phyloP scores from a whole-genome alignment of 148 eudicot genomes.

The Rhododendron vialii region DNA sequence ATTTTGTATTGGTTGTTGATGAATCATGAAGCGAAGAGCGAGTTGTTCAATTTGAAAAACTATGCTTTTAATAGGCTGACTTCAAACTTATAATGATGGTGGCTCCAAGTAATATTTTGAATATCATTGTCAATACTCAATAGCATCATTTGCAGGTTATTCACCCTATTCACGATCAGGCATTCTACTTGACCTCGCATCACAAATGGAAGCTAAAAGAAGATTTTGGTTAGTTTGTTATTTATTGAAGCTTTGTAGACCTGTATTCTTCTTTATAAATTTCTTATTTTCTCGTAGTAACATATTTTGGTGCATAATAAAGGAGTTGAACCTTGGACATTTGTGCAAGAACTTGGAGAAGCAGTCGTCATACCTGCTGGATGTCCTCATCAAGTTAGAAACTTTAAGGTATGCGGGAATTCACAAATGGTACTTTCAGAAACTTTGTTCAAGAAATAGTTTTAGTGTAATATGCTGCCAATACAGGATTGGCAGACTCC shows the following conservation, averaged over 20 bases:
- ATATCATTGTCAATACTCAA: not conserved
- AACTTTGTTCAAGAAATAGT: not conserved
- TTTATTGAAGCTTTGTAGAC: not conserved
- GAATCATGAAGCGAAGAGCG: too few relatives aligned
- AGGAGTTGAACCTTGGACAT: constrained; percentile 37
- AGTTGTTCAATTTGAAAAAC: too few relatives aligned
- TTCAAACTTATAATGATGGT: not conserved
- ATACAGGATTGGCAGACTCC: not conserved
- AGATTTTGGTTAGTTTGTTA: constrained; percentile 40
- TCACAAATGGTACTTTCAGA: not conserved
- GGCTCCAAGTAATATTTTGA: not conserved
- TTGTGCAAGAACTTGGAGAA: constrained; percentile 33
- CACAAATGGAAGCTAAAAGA: constrained; percentile 48
- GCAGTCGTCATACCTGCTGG: constrained; percentile 12
- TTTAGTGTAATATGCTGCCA: too few relatives aligned
- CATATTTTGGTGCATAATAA: constrained; percentile 2
- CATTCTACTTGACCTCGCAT: constrained; percentile 34
- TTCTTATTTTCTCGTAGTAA: not conserved
- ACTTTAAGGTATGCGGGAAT: constrained; percentile 12
- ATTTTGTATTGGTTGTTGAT: too few relatives aligned
- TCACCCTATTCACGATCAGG: constrained; percentile 56
- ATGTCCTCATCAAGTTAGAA: constrained; percentile 29
- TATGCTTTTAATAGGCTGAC: not conserved
- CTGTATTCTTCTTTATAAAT: not conserved
- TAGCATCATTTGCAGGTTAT: constrained; percentile 25